Evolutionary conservation across 2,329 filamentous ascomycete genomes (phyloP).

Genomic region (Aureobasidium namibiae): DNA sequence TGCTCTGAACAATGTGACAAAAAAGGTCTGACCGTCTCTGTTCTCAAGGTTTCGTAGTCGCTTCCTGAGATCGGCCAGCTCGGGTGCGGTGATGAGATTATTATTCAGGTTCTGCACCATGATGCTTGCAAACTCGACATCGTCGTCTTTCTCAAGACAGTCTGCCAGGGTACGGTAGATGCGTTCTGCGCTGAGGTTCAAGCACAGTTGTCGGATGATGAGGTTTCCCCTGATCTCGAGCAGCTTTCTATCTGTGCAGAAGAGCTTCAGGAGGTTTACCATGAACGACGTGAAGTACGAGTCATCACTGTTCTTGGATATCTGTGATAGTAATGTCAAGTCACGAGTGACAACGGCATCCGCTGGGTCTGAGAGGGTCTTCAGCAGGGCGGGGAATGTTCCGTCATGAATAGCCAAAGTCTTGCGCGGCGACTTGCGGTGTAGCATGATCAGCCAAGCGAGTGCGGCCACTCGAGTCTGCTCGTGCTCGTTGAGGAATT

Average conservation of each 20-base stretch:
- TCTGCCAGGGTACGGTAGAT: constrained; percentile 95
- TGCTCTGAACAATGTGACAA: constrained; percentile 85
- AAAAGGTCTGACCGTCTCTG: constrained; percentile 90
- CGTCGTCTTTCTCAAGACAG: constrained; percentile 94
- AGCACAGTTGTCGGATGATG: constrained; percentile 90
- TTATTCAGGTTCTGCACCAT: constrained; percentile 99
- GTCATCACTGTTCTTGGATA: constrained; percentile 92
- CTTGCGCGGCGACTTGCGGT: constrained; percentile 87
- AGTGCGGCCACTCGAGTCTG: constrained; percentile 88
- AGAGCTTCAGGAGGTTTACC: constrained; percentile 90
- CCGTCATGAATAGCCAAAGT: constrained; percentile 88
- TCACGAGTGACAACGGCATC: constrained; percentile 95
- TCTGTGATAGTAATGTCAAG: constrained; percentile 86
- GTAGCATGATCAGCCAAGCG: constrained; percentile 96
- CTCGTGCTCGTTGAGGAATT: constrained; percentile 95
- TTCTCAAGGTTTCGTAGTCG: constrained; percentile 83
- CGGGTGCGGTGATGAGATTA: constrained; percentile 94
- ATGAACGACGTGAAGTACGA: constrained; percentile 98
- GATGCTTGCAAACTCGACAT: constrained; percentile 96
- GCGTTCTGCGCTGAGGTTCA: constrained; percentile 84
- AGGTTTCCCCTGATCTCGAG: constrained; percentile 89
- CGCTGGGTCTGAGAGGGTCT: constrained; percentile 89
- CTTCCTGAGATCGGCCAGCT: constrained; percentile 84
- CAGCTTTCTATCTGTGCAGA: constrained; percentile 85
- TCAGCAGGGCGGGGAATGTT: constrained; percentile 89